Conservation (phyloP, 306 rosid genomes). For the Comarum palustre region DNA sequence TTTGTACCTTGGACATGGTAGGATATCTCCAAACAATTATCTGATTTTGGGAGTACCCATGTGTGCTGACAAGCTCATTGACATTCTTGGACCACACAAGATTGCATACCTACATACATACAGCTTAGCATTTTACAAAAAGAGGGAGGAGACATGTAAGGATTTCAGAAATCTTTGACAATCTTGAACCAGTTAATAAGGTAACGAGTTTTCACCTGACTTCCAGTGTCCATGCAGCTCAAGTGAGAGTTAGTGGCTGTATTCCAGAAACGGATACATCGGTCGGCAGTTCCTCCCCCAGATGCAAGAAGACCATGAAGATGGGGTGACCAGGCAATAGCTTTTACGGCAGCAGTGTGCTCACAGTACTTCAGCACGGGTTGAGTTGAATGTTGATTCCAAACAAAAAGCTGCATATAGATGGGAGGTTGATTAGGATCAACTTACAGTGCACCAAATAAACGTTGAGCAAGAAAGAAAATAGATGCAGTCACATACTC, state of each 20-base stretch:
- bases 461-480: slow-evolving; percentile 6
- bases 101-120: slow-evolving; percentile 77
- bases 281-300: slow-evolving; percentile 98
- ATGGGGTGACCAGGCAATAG: slow-evolving; percentile 99
- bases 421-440: slow-evolving; percentile 19
- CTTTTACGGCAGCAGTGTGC: slow-evolving; percentile 99
- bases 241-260: slow-evolving; percentile 90
- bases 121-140: background rate
- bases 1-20: slow-evolving; percentile 84
- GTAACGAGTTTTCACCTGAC: slow-evolving; percentile 65
- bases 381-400: slow-evolving; percentile 97
- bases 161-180: too few species aligned
- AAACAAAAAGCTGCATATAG: slow-evolving; percentile 70
- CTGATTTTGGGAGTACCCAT: slow-evolving; percentile 97
- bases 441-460: slow-evolving; percentile 18
- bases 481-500: slow-evolving; percentile 50
- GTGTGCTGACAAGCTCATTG: slow-evolving; percentile 96
- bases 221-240: slow-evolving; percentile 96
- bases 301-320: slow-evolving; percentile 99
- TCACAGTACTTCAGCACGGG: slow-evolving; percentile 91
- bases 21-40: slow-evolving; percentile 99
- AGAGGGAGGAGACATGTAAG: too few species aligned
- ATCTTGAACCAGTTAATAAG: slow-evolving; percentile 72
- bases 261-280: slow-evolving; percentile 97
- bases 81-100: slow-evolving; percentile 99